Evolutionary conservation across 1,139 yeast species (phyloP).

Genomic region (Saccharomycopsis phalli): DNA sequence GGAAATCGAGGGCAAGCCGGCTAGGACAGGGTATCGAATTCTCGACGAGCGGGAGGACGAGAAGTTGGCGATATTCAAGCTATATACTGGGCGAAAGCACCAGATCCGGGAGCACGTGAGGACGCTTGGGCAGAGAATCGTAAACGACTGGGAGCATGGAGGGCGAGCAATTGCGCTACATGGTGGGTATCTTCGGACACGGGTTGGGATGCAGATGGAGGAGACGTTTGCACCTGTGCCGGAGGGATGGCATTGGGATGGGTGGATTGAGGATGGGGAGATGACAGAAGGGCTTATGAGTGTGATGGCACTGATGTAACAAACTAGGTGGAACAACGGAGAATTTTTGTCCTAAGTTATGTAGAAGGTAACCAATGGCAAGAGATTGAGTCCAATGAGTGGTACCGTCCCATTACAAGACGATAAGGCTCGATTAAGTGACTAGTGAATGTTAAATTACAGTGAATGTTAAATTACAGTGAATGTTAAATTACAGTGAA

Average conservation of each 20-base stretch:
- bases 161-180: slow-evolving; percentile 26
- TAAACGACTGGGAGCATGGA: slow-evolving; percentile 20
- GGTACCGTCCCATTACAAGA: too few species aligned
- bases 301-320: too few species aligned
- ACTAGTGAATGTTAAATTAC: too few species aligned
- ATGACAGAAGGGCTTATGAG: too few species aligned
- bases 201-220: slow-evolving; percentile 22
- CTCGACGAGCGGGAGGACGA: neutral
- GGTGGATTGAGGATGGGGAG: too few species aligned
- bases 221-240: slow-evolving; percentile 13
- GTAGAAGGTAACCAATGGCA: too few species aligned
- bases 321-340: too few species aligned
- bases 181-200: slow-evolving; percentile 25
- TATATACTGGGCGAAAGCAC: slow-evolving; percentile 38
- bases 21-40: slow-evolving; percentile 20
- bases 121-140: slow-evolving; percentile 12
- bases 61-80: slow-evolving; percentile 27
- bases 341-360: too few species aligned
- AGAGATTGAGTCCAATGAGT: too few species aligned
- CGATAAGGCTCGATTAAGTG: too few species aligned
- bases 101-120: slow-evolving; percentile 34
- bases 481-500: too few species aligned
- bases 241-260: slow-evolving; percentile 6
- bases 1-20: slow-evolving; percentile 17
- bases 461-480: too few species aligned